phyloP scores from a whole-genome alignment of 352 stramenopile species.

The Albugo candida region DNA sequence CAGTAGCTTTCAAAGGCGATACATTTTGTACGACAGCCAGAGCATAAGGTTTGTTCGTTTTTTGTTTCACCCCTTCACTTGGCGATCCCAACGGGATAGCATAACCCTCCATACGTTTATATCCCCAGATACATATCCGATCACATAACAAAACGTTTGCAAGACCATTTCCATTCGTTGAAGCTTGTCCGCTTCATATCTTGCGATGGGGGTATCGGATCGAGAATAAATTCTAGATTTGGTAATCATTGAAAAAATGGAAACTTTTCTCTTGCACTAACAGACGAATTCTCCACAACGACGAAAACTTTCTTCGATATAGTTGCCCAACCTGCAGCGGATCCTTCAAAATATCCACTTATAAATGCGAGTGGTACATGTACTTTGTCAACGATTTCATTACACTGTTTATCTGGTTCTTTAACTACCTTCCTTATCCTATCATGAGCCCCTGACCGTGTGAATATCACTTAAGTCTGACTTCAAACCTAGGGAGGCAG shows the following conservation, averaged over 20 bases:
- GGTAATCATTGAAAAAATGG: too few species aligned
- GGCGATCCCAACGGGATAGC: conserved; percentile 7
- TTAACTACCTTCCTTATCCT: too few species aligned
- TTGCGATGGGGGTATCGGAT: conserved; percentile 5
- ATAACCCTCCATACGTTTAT: conserved; percentile 2
- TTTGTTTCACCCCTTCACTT: not conserved
- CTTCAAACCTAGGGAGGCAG: too few species aligned
- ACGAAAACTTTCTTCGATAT: conserved; percentile 12
- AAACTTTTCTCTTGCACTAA: conserved; percentile 6
- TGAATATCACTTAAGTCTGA: too few species aligned
- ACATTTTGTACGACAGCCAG: not conserved
- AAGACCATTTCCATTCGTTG: conserved; percentile 8
- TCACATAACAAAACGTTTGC: conserved; percentile 6
- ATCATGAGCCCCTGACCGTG: too few species aligned
- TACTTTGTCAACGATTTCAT: too few species aligned
- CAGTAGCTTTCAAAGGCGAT: too few species aligned
- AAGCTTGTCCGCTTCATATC: conserved; percentile 14
- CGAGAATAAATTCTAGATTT: conserved; percentile 10
- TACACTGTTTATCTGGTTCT: too few species aligned
- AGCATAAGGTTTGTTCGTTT: not conserved
- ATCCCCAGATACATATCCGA: too few species aligned
- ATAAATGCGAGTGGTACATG: too few species aligned
- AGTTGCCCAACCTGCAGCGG: conserved; percentile 3
- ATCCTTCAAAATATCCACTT: too few species aligned
- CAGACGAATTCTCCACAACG: conserved; percentile 10